A percentile compares a stretch with the other conserved stretches of the same genome.
These are phyloP conservation scores for Anastatica hierochuntica DNA, from an alignment of 345 rosid genomes.

Conservation along the genomic window DNA sequence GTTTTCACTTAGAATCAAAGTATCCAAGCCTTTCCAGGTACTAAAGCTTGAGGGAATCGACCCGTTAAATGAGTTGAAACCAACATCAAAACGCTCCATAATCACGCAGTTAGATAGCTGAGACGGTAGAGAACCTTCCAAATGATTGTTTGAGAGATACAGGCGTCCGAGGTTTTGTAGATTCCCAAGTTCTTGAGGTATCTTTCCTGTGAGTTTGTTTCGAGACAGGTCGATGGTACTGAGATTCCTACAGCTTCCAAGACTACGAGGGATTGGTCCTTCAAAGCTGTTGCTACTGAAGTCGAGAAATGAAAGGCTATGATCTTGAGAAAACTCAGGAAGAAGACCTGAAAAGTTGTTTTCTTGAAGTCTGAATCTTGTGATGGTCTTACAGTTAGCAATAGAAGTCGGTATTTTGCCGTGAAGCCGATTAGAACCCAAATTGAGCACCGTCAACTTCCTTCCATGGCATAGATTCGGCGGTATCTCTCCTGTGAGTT, in stretches of 20 bases:
- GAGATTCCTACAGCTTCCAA: slow-evolving; percentile 42
- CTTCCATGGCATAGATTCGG: slow-evolving; percentile 56
- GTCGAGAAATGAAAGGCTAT: slow-evolving; percentile 38
- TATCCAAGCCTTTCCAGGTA: slow-evolving; percentile 39
- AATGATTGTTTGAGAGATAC: slow-evolving; percentile 48
- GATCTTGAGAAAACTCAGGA: slow-evolving; percentile 45
- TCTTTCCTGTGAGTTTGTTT: slow-evolving; percentile 46
- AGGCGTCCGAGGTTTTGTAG: slow-evolving; percentile 33
- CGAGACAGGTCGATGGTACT: slow-evolving; percentile 41
- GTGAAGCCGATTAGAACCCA: slow-evolving; percentile 50
- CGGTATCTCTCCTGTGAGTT: slow-evolving; percentile 55
- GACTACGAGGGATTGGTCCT: slow-evolving; percentile 51
- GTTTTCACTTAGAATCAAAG: slow-evolving; percentile 49
- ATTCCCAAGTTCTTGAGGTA: slow-evolving; percentile 53
- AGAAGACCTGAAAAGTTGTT: slow-evolving; percentile 47
- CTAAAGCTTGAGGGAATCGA: slow-evolving; percentile 39
- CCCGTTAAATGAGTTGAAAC: slow-evolving; percentile 55
- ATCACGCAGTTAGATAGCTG: slow-evolving; percentile 41
- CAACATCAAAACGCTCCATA: slow-evolving; percentile 42
- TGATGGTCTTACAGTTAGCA: slow-evolving; percentile 45
- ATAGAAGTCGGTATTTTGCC: slow-evolving; percentile 52
- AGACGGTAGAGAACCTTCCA: slow-evolving; percentile 55
- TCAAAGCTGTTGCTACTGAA: slow-evolving; percentile 45
- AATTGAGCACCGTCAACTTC: slow-evolving; percentile 36
- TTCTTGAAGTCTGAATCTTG: slow-evolving; percentile 50